Conservation (phyloP, 2,329 filamentous ascomycete species). For the Colletotrichum australisinense region DNA sequence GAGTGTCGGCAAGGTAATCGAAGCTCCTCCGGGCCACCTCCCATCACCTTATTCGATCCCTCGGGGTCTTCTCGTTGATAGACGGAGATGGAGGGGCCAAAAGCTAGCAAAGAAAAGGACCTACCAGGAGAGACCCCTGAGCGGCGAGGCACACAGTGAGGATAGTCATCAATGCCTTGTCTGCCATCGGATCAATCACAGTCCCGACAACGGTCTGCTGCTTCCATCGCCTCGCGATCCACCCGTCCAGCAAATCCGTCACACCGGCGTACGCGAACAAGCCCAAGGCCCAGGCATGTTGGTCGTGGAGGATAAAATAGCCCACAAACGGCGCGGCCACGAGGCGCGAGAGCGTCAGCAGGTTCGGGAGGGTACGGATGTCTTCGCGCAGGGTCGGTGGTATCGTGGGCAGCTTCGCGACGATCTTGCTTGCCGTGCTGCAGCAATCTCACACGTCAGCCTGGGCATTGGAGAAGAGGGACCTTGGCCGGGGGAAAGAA, state of each 20-base stretch:
- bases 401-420: constrained; percentile 17
- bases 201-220: constrained; percentile 94
- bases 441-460: not conserved
- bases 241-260: constrained; percentile 93
- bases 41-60: not conserved
- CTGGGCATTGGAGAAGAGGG: not conserved
- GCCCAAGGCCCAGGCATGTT: constrained; percentile 81
- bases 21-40: not conserved
- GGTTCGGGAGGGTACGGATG: constrained; percentile 96
- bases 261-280: constrained; percentile 94
- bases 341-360: constrained; percentile 89
- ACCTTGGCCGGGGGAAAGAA: not conserved
- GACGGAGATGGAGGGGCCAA: not conserved
- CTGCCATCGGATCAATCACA: constrained; percentile 95
- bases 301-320: constrained; percentile 87
- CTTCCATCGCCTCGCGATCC: constrained; percentile 89
- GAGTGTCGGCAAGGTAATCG: too few relatives aligned
- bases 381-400: constrained; percentile 73
- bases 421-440: constrained; percentile 16
- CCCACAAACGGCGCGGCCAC: constrained; percentile 86
- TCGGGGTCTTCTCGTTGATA: not conserved
- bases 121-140: constrained; percentile 84
- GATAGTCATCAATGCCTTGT: constrained; percentile 96
- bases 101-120: constrained; percentile 41
- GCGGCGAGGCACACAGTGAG: constrained; percentile 86